Conservation (phyloP, 768 basidiomycete species). For the Termitomyces sp. region DNA sequence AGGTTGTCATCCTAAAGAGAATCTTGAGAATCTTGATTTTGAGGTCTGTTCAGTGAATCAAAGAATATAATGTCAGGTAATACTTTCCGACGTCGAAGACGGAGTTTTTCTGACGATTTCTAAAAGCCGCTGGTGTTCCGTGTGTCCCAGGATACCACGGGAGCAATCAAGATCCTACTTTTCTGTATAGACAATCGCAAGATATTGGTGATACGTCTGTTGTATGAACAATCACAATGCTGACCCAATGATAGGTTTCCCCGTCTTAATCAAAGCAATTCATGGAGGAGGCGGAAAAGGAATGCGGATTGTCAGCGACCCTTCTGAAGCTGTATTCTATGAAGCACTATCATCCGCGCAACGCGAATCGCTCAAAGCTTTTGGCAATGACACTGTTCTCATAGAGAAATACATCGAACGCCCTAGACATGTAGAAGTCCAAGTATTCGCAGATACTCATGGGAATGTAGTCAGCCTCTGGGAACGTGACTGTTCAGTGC, state of each 20-base stretch:
- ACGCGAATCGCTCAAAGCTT: conserved; percentile 83
- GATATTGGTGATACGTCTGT: conserved; percentile 48
- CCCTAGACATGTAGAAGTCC: conserved; percentile 91
- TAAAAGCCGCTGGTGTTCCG: conserved; percentile 77
- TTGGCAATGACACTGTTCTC: conserved; percentile 82
- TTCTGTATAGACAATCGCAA: conserved; percentile 63
- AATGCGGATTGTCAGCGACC: conserved; percentile 72
- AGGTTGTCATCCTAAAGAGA: conserved; percentile 2
- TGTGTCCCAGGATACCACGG: conserved; percentile 96
- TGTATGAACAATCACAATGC: neutral
- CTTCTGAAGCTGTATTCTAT: conserved; percentile 60
- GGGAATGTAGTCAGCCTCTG: conserved; percentile 91
- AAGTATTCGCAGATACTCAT: conserved; percentile 82
- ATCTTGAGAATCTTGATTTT: neutral
- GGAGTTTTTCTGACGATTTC: neutral
- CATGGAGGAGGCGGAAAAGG: conserved; percentile 96
- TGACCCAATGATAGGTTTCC: conserved; percentile 51
- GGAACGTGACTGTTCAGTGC: conserved; percentile 93
- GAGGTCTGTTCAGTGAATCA: conserved; percentile 58
- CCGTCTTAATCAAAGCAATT: conserved; percentile 94
- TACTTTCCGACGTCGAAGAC: neutral
- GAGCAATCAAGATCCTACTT: conserved; percentile 66
- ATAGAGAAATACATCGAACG: conserved; percentile 86
- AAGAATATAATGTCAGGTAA: conserved; percentile 92
- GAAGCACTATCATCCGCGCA: conserved; percentile 84